Evolutionary conservation across 1,284 basidiomycete genomes (phyloP), one percentile per base, ranked within the genome.

Genomic region (Pterulicium gracile): DNA sequence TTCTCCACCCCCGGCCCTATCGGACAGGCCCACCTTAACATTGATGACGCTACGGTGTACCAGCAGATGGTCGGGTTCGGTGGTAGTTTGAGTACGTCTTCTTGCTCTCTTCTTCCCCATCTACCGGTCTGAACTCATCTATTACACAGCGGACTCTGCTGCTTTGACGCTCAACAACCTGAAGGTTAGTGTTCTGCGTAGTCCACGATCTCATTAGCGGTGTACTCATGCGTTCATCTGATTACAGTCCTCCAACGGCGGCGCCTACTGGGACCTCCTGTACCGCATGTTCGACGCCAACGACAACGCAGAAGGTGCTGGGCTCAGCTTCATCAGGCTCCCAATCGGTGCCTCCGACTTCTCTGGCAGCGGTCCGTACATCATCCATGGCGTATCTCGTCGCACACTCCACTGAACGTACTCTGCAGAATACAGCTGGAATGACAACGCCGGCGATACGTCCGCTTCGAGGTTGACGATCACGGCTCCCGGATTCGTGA

Each of bases 311-410:
- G 64, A 68, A 43, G 63, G 66, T 12, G 75, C 73, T 43, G 75
- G 75, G 1, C 51, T 78, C 23, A 72, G 63, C 46, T 72, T 70
- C 48, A 58, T 79, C 46, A 67, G 75, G 10, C 58, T 77, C 18
- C 64, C 72, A 0, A 58, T 79, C 24, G 75, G 75, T 15, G 73
- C 75, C 12, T 72, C 72, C 3, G 75, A 78, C 55, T 76, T 78
- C 51, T 75, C 74, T 17, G 60, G 66, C 10, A 60, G 49, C n/a
- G 47, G 72, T 71, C 49, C 47, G 64, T 50, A 7, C n/a, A 10
- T 32, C 27, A 7, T 32, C n/a, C 27, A 7, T 32, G 10, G 7
- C n/a, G 10, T 32, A 42, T 43, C 34, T 21, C 22, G 46, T 27
- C 15, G 24, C 13, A 43, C 18, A 32, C 46, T 42, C 34, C 32